These are phyloP conservation scores for Ustanciosporium gigantosporum DNA, from an alignment of 1,284 basidiomycete genomes.

Conservation along the genomic window DNA sequence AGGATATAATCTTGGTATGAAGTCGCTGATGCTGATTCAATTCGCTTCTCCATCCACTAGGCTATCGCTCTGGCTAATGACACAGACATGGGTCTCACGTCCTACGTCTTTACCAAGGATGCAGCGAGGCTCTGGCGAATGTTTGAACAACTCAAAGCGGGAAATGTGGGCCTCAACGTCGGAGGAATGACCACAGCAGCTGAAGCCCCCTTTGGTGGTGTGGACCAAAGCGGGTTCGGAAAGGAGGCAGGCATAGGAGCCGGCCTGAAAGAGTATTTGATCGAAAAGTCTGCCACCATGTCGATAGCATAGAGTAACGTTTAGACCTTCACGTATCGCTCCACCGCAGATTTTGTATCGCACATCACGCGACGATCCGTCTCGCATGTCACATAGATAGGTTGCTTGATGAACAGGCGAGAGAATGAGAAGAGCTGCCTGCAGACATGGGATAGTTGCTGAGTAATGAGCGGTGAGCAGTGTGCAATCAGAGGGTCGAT, in stretches of 20 bases:
- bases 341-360: too few species aligned
- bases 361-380: too few species aligned
- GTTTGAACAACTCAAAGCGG: constrained; percentile 89
- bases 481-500: too few species aligned
- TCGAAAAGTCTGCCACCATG: constrained; percentile 50
- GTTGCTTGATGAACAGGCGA: too few species aligned
- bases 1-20: too few species aligned
- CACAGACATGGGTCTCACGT: constrained; percentile 80
- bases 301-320: too few species aligned
- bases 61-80: constrained; percentile 84
- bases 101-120: constrained; percentile 67
- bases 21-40: too few species aligned
- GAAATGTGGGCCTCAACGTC: constrained; percentile 78
- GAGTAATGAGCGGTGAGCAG: too few species aligned
- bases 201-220: constrained; percentile 74
- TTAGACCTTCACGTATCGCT: too few species aligned
- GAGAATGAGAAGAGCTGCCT: too few species aligned
- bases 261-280: constrained; percentile 74
- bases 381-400: too few species aligned
- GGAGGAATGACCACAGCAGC: constrained; percentile 51
- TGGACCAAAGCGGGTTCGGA: constrained; percentile 76
- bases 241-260: constrained; percentile 67
- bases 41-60: background rate
- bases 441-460: too few species aligned
- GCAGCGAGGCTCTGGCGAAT: constrained; percentile 90